Conservation (phyloP, 225 moss, liverwort and hornwort species). For the Sphagnum tenellum region DNA sequence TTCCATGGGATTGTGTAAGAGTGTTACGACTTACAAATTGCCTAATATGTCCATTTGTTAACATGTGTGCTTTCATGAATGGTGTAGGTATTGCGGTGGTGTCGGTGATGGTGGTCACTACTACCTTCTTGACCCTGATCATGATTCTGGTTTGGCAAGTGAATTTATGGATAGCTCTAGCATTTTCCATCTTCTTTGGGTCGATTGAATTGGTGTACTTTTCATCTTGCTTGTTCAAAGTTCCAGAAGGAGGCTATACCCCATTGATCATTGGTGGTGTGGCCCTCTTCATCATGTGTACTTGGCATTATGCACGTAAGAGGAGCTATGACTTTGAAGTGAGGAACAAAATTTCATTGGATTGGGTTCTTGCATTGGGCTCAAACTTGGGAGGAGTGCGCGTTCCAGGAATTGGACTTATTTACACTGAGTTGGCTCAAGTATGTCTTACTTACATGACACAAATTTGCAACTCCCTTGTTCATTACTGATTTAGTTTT, state of each 20-base stretch:
- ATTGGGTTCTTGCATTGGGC: conserved; percentile 65
- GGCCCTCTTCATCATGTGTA: conserved; percentile 53
- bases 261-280: conserved; percentile 49
- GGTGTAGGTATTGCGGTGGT: conserved; percentile 77
- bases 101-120: conserved; percentile 76
- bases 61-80: neutral
- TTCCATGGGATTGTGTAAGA: neutral
- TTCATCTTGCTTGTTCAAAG: conserved; percentile 63
- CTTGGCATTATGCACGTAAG: conserved; percentile 70
- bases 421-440: conserved; percentile 76
- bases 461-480: too few species aligned
- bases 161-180: conserved; percentile 21
- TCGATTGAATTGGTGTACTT: conserved; percentile 59
- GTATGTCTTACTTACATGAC: conserved; percentile 3
- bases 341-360: conserved; percentile 60
- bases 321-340: conserved; percentile 68
- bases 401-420: conserved; percentile 74
- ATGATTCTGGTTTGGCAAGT: conserved; percentile 79
- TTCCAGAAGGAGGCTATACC: conserved; percentile 81
- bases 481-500: too few species aligned
- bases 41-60: too few species aligned
- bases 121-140: conserved; percentile 47
- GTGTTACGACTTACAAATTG: neutral
- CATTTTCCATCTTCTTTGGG: conserved; percentile 29
- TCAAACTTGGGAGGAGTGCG: conserved; percentile 59